Base-by-base conservation (phyloP, 306 rosid species). In the Gillenia trifoliata region DNA sequence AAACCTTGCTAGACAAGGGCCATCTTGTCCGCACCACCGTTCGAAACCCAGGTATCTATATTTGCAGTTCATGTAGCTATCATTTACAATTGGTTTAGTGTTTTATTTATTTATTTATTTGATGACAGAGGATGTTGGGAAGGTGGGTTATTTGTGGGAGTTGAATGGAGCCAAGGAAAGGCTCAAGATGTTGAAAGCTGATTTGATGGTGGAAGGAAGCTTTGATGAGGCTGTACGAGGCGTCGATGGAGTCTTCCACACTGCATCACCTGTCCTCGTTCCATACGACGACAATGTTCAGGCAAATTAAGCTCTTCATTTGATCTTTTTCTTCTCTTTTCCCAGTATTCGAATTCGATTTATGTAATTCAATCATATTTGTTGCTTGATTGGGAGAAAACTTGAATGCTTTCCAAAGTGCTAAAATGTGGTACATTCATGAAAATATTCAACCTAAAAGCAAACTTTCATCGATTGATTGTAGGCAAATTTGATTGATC, bases 181-280 rank as follows among this genome's bases (percentile, higher is more conserved):
- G 84, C 73, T 93, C 54, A 80, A 83, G 88, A 66, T 93, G 12
- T 64, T 80, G 34, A 85, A 86, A 82, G 97, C 97, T 8, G 88
- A 89, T 80, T 67, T 93, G 29, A 74, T 83, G 63, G 75, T 49
- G 55, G 94, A 91, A 80, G 90, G 89, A 34, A 91, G 93, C 80
- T 93, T 91, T 55, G 87, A 88, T 60, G 94, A 88, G 70, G 93
- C 91, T 3, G 61, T 93, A 0, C 73, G 25, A 16, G 93, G 96
- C 5, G 92, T 89, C 62, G 88, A 89, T 73, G 96, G 96, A 16
- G 94, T 91, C 28, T 93, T 88, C 84, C 98, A 93, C 69, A 89
- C 92, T 3, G 94, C 96, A 0, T 92, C 96, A 8, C 98, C 96
- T 0, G 94, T 91, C 26, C 49, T 91, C 23, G 91, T 91, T 49